Base-by-base conservation (phyloP, 2,329 filamentous ascomycete genomes). In the Neobulgaria alba region DNA sequence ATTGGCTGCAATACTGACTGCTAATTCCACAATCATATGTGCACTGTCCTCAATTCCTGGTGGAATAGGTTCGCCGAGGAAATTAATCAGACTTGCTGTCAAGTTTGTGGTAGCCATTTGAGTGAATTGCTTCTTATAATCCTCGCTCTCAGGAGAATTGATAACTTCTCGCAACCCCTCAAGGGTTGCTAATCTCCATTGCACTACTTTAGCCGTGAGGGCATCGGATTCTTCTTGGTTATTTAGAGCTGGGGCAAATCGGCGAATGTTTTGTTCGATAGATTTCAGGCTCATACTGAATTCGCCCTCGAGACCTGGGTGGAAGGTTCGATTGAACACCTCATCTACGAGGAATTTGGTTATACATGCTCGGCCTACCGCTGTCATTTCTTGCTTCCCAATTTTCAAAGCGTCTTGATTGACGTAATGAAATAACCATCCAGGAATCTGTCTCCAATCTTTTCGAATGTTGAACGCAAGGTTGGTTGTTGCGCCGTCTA, bases 321-420 rank as follows among this genome's bases (percentile, higher is more conserved):
- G 92, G 66, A 98, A 96, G 63, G 84, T 89, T 39, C 82, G 81
- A 60, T 93, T 81, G 60, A 96, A 94, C 32, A 96, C 76, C 57
- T 94, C 86, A 34, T 95, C 86, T 17, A 90, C 80, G 4, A 98
- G 67, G 87, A 90, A 98, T 45, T 81, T 77, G 19, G 85, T 85
- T 52, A 98, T 88, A 49, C 89, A 79, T 10, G 90, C 88, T 39
- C 90, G 79, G 12, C 92, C 92, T 17, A 94, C 83, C 4, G 89
- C 89, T 5, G 88, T 96, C 92, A 98, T 98, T 63, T 98, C 92
- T 61, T 95, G 89, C 58, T 89, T 94, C 46, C 89, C 92, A 8
- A 82, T 87, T 54, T 81, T 77, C 39, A 93, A 72, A 1, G 88
- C 90, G 55, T 94, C 89, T 38, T 82, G 72, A 61, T 90, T 95